A percentile compares a stretch with the other conserved stretches of the same genome.
phyloP scores from a whole-genome alignment of 1,139 yeast species.

The Geotrichum reessii region DNA sequence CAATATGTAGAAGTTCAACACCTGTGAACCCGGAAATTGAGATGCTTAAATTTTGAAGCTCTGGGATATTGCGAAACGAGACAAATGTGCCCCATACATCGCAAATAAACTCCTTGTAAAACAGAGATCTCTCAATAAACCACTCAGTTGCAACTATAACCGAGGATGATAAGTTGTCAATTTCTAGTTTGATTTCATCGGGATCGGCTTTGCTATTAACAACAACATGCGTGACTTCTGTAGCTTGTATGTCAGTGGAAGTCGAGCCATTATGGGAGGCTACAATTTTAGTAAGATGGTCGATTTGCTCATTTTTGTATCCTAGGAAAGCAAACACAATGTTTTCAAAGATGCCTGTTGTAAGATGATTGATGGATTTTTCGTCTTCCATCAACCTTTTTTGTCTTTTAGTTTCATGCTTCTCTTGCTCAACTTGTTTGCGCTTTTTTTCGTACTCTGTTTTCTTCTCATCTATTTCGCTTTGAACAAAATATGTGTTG shows the following conservation, averaged over 20 bases:
- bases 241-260: slow-evolving; percentile 1
- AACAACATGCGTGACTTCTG: slow-evolving; percentile 23
- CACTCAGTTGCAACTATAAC: slow-evolving; percentile 54
- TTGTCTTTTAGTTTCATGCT: background rate
- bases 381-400: background rate
- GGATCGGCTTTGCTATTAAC: slow-evolving; percentile 30
- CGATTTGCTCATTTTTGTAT: slow-evolving; percentile 24
- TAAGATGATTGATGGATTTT: background rate
- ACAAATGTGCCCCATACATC: slow-evolving; percentile 77
- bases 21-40: slow-evolving; percentile 81
- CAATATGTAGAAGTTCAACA: slow-evolving; percentile 69
- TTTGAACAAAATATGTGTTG: background rate
- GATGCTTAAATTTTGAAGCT: slow-evolving; percentile 42
- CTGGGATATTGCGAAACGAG: slow-evolving; percentile 38
- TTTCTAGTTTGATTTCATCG: slow-evolving; percentile 10
- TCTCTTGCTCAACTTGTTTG: background rate
- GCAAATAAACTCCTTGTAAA: slow-evolving; percentile 46
- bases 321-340: slow-evolving; percentile 25
- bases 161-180: slow-evolving; percentile 10
- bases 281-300: slow-evolving; percentile 35
- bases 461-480: background rate
- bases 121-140: slow-evolving; percentile 75
- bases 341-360: slow-evolving; percentile 25
- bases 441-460: background rate
- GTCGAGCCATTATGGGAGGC: slow-evolving; percentile 35